Conservation (phyloP, 805 yeast species). For the Candida easanensis region DNA sequence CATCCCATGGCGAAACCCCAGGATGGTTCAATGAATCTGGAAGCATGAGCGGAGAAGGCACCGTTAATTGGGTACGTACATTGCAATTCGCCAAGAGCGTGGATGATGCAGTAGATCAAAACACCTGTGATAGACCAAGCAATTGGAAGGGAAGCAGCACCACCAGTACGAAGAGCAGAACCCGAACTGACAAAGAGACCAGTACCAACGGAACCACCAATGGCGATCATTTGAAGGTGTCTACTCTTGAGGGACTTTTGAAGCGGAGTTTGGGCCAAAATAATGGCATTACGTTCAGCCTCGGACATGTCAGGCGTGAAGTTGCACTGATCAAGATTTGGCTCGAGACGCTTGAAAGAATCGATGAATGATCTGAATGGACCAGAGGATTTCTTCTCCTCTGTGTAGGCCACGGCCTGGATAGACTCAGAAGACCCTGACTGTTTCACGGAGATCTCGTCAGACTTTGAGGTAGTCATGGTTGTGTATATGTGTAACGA, state of each 20-base stretch:
- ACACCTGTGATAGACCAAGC: slow-evolving; percentile 53
- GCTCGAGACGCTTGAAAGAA: slow-evolving; percentile 30
- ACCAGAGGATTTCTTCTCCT: background rate
- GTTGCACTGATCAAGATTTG: slow-evolving; percentile 35
- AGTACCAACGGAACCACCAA: slow-evolving; percentile 68
- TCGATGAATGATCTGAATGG: slow-evolving; percentile 14
- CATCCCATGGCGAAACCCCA: slow-evolving; percentile 64
- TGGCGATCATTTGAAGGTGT: slow-evolving; percentile 65
- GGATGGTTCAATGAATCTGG: slow-evolving; percentile 57
- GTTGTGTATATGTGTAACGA: background rate
- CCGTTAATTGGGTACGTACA: slow-evolving; percentile 63
- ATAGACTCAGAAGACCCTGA: background rate
- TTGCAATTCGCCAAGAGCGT: slow-evolving; percentile 59
- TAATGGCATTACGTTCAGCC: slow-evolving; percentile 40
- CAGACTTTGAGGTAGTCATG: background rate
- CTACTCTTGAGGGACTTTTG: slow-evolving; percentile 51
- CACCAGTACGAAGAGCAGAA: slow-evolving; percentile 53
- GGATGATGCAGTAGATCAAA: slow-evolving; percentile 56
- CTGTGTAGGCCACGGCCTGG: background rate
- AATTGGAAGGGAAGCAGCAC: slow-evolving; percentile 61
- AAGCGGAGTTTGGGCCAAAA: slow-evolving; percentile 55
- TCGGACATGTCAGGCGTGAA: slow-evolving; percentile 37
- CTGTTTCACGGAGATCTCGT: background rate
- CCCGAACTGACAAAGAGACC: slow-evolving; percentile 71
- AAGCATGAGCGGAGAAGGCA: slow-evolving; percentile 59